Base-by-base conservation (phyloP, 2,329 filamentous ascomycete species). In the Talaromyces sp. region DNA sequence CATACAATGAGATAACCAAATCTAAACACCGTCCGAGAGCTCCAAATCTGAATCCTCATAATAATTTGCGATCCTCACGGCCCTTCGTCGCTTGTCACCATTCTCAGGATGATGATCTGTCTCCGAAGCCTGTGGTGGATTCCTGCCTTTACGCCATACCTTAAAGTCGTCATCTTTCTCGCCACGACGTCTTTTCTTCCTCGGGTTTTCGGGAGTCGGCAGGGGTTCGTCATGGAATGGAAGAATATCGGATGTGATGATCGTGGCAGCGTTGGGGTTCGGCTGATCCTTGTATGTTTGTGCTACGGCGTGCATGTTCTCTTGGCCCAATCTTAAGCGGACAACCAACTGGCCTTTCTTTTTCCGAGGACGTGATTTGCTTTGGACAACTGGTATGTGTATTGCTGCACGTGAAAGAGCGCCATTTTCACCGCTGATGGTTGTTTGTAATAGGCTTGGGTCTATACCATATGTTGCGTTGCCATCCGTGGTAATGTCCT, bases 141-240 rank as follows among this genome's bases (percentile, higher is more conserved):
- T 39, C 31, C 66, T 56, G 14, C 62, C 59, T 13, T 33, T 41
- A 63, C 68, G 70, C 49, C 66, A 50, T 24, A 67, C 69, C 19
- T 66, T 69, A 45, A 73, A 75, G 3, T 74, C 72, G 19, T 70
- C 70, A 58, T 75, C 73, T n/a, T 73, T 72, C 33, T 75, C 70
- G 35, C 73, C 71, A 22, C 64, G 66, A 41, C 57, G 24, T 13
- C 45, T 61, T 19, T 31, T 57, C 35, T 59, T 60, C 45, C 60
- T 69, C 45, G 45, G 7, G 14, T 24, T 59, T 8, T 43, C 50
- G 22, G 43, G 22, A 8, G 45, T 41, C 41, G 60, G 35, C 47
- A 43, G 16, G 16, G 60, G 33, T 19, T 62, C 50, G 7, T 35
- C 35, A n/a, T 62, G 50, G n/a, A 62, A 66, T n/a, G 64, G 13